These are phyloP conservation scores for Lactarius quietus DNA, from an alignment of 768 basidiomycete genomes.

Conservation along the genomic window DNA sequence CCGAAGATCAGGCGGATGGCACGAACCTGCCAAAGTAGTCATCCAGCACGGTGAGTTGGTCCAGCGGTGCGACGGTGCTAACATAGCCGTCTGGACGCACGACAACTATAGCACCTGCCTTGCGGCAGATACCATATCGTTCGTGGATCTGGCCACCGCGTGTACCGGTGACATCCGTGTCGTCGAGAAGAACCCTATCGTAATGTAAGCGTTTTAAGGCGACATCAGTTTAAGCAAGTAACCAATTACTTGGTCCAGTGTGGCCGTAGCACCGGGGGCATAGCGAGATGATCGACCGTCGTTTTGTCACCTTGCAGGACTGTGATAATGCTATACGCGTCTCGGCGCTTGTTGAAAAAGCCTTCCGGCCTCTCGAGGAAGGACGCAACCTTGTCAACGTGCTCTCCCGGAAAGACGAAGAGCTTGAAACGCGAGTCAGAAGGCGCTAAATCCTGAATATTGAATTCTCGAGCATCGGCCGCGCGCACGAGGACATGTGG, in stretches of 20 bases:
- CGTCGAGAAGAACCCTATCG: slow-evolving; percentile 58
- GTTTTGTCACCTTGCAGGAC: slow-evolving; percentile 35
- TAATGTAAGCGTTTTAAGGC: neutral
- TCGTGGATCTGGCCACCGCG: slow-evolving; percentile 54
- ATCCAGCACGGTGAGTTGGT: slow-evolving; percentile 37
- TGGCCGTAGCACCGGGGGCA: slow-evolving; percentile 35
- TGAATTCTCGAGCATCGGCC: slow-evolving; percentile 44
- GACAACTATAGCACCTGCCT: slow-evolving; percentile 47
- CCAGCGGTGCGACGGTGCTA: slow-evolving; percentile 51
- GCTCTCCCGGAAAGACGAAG: slow-evolving; percentile 41
- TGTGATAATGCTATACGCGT: slow-evolving; percentile 35
- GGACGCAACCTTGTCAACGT: slow-evolving; percentile 30
- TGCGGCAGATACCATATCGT: slow-evolving; percentile 48
- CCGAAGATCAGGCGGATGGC: neutral
- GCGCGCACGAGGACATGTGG: slow-evolving; percentile 47
- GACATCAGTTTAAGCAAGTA: neutral
- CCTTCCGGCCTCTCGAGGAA: slow-evolving; percentile 30
- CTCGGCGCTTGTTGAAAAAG: slow-evolving; percentile 29
- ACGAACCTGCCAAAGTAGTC: slow-evolving; percentile 50
- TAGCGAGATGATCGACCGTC: slow-evolving; percentile 31
- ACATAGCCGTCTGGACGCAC: slow-evolving; percentile 70
- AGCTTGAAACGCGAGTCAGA: slow-evolving; percentile 49
- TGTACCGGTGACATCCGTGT: slow-evolving; percentile 41
- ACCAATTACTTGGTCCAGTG: slow-evolving; percentile 42
- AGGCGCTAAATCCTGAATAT: slow-evolving; percentile 49